These are phyloP conservation scores for Silene uniflora DNA, from an alignment of 148 eudicot species.

Conservation along the genomic window DNA sequence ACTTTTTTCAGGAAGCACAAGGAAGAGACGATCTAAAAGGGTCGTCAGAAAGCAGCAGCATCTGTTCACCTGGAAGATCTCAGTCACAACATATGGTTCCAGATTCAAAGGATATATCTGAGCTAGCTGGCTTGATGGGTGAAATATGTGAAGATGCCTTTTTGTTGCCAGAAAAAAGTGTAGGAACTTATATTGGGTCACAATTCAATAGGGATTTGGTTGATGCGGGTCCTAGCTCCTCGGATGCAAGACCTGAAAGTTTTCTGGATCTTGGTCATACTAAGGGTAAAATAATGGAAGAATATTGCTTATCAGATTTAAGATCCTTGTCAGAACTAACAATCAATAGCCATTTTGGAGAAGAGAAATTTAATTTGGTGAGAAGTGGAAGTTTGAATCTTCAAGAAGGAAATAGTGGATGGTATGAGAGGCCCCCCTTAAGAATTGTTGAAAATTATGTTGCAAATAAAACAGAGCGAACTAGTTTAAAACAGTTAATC, in stretches of 20 bases:
- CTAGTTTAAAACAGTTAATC: slow-evolving; percentile 26
- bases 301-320: slow-evolving; percentile 63
- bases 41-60: slow-evolving; percentile 23
- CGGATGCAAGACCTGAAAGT: slow-evolving; percentile 17
- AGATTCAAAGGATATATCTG: slow-evolving; percentile 35
- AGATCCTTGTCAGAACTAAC: slow-evolving; percentile 53
- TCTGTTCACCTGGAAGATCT: slow-evolving; percentile 37
- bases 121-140: slow-evolving; percentile 55
- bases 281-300: slow-evolving; percentile 63
- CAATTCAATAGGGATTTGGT: slow-evolving; percentile 23
- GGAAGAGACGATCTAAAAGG: slow-evolving; percentile 29
- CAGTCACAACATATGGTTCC: slow-evolving; percentile 32
- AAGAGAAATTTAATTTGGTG: slow-evolving; percentile 30
- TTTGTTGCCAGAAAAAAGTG: slow-evolving; percentile 28
- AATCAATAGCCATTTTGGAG: slow-evolving; percentile 33
- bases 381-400: slow-evolving; percentile 30
- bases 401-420: slow-evolving; percentile 46
- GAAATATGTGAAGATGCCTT: slow-evolving; percentile 86
- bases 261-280: slow-evolving; percentile 27
- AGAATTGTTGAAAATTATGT: slow-evolving; percentile 72
- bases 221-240: slow-evolving; percentile 26
- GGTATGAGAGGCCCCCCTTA: slow-evolving; percentile 58
- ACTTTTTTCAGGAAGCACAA: slow-evolving; percentile 50
- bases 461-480: slow-evolving; percentile 32
- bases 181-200: slow-evolving; percentile 32